A percentile compares a stretch with the other conserved stretches of the same genome.
Evolutionary conservation across 257 asterid species (phyloP).

Genomic region (Solanum dulcamara): DNA sequence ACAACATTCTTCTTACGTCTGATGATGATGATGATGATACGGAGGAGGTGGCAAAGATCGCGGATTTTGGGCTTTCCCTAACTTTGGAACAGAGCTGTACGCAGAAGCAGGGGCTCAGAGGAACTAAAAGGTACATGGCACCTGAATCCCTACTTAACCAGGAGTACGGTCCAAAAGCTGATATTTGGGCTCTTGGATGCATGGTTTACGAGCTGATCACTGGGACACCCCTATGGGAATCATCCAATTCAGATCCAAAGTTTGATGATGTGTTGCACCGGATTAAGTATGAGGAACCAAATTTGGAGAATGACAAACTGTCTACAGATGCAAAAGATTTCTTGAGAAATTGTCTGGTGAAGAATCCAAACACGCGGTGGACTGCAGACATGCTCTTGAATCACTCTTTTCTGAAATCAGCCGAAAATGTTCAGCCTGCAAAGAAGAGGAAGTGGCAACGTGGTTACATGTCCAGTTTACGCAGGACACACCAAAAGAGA

Average conservation of each 20-base stretch:
- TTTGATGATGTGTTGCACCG: neutral
- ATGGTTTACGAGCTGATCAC: slow-evolving; percentile 5
- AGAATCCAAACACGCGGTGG: no score
- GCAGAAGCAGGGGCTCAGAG: no score
- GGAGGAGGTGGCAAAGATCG: no score
- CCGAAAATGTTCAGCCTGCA: no score
- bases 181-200: slow-evolving; percentile 7
- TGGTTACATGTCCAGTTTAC: no score
- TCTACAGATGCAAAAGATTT: neutral
- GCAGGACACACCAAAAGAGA: no score
- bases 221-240: neutral
- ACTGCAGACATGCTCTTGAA: neutral
- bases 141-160: neutral
- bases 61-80: no score
- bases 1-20: no score
- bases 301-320: neutral
- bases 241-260: no score
- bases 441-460: no score
- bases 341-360: neutral
- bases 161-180: neutral
- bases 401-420: neutral
- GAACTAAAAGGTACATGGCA: neutral
- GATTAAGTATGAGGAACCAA: neutral
- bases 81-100: no score
- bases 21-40: no score